These are phyloP conservation scores for Colletotrichum tropicicola DNA, from an alignment of 2,329 filamentous ascomycete genomes.

Conservation along the genomic window DNA sequence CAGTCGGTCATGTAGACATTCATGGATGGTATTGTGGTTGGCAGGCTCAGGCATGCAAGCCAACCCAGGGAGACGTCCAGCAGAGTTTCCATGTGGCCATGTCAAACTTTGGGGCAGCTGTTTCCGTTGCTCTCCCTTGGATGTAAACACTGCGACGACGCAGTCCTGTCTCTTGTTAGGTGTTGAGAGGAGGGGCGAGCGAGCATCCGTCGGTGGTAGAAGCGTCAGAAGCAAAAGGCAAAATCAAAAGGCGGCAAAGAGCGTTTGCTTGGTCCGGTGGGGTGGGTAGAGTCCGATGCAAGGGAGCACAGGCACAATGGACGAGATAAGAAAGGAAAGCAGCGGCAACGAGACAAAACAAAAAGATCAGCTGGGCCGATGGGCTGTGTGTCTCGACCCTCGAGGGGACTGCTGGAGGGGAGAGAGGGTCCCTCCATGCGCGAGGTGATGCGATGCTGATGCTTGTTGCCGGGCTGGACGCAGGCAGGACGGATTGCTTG, in stretches of 20 bases:
- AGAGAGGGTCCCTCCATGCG: not conserved
- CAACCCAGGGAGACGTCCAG: not conserved
- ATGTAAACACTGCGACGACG: not conserved
- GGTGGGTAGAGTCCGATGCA: not conserved
- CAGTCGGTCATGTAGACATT: no score
- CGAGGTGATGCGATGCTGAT: not conserved
- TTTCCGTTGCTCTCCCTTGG: constrained; percentile 22
- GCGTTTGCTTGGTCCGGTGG: not conserved
- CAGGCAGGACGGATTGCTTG: constrained; percentile 12
- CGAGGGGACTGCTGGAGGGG: not conserved
- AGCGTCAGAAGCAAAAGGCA: constrained; percentile 10
- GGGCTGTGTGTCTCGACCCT: not conserved
- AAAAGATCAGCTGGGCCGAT: not conserved
- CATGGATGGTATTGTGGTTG: not conserved
- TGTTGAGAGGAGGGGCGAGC: not conserved
- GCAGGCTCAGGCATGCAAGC: not conserved
- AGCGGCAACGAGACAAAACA: not conserved
- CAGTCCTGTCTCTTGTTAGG: not conserved
- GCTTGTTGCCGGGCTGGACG: not conserved
- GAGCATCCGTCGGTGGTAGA: not conserved
- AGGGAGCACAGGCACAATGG: not conserved
- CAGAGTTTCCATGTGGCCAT: constrained; percentile 21
- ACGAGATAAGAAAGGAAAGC: not conserved
- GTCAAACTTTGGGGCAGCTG: constrained; percentile 9
- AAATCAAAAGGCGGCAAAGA: not conserved